These are phyloP conservation scores for Acer yangbiense DNA, from an alignment of 345 rosid genomes.

Conservation along the genomic window DNA sequence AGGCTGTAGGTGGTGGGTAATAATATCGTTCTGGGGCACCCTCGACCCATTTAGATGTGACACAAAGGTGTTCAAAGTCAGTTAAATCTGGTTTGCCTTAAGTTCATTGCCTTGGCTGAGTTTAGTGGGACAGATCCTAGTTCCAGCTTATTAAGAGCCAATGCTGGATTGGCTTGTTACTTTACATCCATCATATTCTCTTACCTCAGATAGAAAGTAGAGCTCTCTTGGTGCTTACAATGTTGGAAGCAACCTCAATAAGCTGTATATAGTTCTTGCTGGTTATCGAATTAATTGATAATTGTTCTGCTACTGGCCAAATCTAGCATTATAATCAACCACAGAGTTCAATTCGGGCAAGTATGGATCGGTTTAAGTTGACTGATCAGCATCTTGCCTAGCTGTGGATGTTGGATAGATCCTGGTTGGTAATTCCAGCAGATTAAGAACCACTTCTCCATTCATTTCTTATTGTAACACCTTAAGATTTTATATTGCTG, in stretches of 20 bases:
- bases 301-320: background rate
- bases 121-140: too few species aligned
- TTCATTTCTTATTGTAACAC: background rate
- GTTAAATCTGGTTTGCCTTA: background rate
- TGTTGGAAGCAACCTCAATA: background rate
- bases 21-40: background rate
- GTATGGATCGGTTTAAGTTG: conserved; percentile 6
- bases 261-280: background rate
- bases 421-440: background rate
- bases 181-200: background rate
- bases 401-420: background rate
- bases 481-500: too few species aligned
- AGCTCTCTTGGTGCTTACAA: background rate
- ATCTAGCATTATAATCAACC: background rate
- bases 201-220: background rate
- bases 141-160: background rate
- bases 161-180: background rate
- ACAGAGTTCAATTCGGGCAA: background rate
- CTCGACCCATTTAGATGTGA: background rate
- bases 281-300: background rate
- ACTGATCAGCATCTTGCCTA: background rate
- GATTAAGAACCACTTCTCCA: background rate
- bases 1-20: background rate
- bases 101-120: background rate
- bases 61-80: background rate